Percentiles rank a stretch among this genome's conserved stretches.
These are phyloP conservation scores for Aphanomyces cochlioides DNA, from an alignment of 352 stramenopile genomes.

Conservation along the genomic window DNA sequence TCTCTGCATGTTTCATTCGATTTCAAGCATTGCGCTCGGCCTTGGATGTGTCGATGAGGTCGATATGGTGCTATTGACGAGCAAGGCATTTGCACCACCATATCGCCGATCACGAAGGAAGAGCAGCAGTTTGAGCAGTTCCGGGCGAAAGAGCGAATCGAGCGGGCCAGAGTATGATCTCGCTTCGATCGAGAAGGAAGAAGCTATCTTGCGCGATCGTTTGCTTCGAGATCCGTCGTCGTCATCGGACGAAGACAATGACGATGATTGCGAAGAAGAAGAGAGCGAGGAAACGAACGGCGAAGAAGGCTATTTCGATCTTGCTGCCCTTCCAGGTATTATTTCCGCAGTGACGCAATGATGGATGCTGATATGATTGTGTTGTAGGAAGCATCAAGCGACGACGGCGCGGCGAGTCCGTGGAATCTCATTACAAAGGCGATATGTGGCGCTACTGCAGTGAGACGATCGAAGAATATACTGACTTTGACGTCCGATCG, in stretches of 20 bases:
- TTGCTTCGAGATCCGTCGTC: slow-evolving; percentile 42
- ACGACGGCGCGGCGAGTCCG: slow-evolving; percentile 10
- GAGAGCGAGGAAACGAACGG: slow-evolving; percentile 53
- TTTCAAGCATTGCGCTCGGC: slow-evolving; percentile 71
- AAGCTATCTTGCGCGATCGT: slow-evolving; percentile 61
- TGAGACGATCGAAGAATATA: slow-evolving; percentile 70
- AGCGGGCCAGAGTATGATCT: slow-evolving; percentile 56
- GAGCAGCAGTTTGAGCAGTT: slow-evolving; percentile 29
- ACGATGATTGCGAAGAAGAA: slow-evolving; percentile 36
- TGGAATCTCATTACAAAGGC: slow-evolving; percentile 37
- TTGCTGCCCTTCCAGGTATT: slow-evolving; percentile 16
- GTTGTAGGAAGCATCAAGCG: slow-evolving; percentile 36
- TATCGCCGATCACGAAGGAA: slow-evolving; percentile 22
- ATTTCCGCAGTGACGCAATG: slow-evolving; percentile 26
- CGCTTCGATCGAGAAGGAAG: slow-evolving; percentile 68
- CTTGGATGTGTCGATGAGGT: slow-evolving; percentile 73
- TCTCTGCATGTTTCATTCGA: slow-evolving; percentile 77
- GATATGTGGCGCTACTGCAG: slow-evolving; percentile 82
- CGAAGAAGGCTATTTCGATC: slow-evolving; percentile 35
- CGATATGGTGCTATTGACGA: slow-evolving; percentile 56
- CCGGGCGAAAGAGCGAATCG: slow-evolving; percentile 42
- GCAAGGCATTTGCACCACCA: slow-evolving; percentile 1
- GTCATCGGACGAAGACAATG: neutral
- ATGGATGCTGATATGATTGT: slow-evolving; percentile 37
- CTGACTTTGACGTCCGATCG: slow-evolving; percentile 83